phyloP scores from a whole-genome alignment of 176 grass and related monocot genomes.

The Hyparrhenia diplandra region DNA sequence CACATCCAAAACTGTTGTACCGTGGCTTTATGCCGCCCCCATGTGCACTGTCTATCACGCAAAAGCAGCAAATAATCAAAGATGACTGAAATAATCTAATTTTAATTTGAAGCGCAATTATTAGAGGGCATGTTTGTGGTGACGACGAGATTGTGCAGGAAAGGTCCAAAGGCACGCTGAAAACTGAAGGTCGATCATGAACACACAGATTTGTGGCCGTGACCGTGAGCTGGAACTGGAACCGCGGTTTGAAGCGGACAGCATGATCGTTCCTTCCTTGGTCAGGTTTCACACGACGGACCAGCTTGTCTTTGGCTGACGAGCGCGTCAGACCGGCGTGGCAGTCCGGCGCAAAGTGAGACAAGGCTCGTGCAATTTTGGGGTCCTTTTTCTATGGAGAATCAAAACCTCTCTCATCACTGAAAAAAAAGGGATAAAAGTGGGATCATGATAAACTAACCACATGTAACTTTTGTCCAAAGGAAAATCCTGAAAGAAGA shows the following conservation, averaged over 20 bases:
- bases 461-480: not conserved
- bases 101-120: too few species aligned
- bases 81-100: too few species aligned
- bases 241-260: not conserved
- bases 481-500: not conserved
- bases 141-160: too few species aligned
- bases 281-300: not conserved
- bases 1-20: too few species aligned
- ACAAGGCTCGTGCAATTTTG: not conserved
- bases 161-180: not conserved
- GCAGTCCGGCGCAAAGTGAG: not conserved
- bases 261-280: not conserved
- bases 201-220: not conserved
- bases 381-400: not conserved
- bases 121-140: too few species aligned
- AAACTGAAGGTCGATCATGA: not conserved
- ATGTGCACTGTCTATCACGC: too few species aligned
- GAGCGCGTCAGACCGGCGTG: conserved; percentile 12
- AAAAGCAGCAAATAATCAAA: too few species aligned
- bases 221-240: not conserved
- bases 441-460: not conserved
- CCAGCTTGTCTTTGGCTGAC: not conserved
- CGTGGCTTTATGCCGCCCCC: too few species aligned
- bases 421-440: not conserved
- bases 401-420: not conserved